Evolutionary conservation across 495 filamentous ascomycete genomes (phyloP).

Genomic region (Hypoxylon cercidicola): DNA sequence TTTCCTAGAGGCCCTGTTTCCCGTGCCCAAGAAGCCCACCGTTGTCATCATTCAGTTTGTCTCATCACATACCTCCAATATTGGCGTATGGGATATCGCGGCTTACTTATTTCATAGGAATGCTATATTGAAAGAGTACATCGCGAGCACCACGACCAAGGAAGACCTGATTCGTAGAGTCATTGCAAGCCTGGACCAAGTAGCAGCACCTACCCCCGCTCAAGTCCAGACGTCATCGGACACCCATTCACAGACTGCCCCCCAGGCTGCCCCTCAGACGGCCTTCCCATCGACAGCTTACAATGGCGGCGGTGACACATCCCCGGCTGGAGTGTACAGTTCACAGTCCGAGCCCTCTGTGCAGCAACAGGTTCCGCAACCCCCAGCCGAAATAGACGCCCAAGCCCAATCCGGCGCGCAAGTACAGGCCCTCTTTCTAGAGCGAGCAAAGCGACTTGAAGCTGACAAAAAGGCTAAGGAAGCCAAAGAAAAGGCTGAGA

Average conservation of each 20-base stretch:
- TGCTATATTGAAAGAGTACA: conserved; percentile 71
- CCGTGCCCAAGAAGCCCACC: conserved; percentile 75
- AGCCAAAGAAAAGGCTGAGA: conserved; percentile 49
- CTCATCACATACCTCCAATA: not conserved
- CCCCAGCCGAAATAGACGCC: not conserved
- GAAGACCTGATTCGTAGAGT: conserved; percentile 67
- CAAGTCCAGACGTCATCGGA: conserved; percentile 24
- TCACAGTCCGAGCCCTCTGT: no score
- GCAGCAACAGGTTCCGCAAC: no score
- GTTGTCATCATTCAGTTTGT: conserved; percentile 79
- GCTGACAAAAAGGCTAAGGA: conserved; percentile 47
- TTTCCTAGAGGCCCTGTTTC: conserved; percentile 83
- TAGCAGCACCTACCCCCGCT: conserved; percentile 6
- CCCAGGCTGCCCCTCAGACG: conserved; percentile 3
- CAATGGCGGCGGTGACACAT: no score
- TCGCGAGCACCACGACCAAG: conserved; percentile 66
- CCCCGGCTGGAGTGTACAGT: no score
- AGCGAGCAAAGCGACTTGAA: conserved; percentile 47
- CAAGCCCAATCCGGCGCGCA: not conserved
- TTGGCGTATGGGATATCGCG: not conserved
- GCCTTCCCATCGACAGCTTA: no score
- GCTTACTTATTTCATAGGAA: conserved; percentile 55
- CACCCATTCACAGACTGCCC: conserved; percentile 8
- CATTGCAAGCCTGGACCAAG: conserved; percentile 46
- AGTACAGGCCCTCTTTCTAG: conserved; percentile 38